phyloP scores from a whole-genome alignment of 441 rosid genomes.

The Brassica balearica region DNA sequence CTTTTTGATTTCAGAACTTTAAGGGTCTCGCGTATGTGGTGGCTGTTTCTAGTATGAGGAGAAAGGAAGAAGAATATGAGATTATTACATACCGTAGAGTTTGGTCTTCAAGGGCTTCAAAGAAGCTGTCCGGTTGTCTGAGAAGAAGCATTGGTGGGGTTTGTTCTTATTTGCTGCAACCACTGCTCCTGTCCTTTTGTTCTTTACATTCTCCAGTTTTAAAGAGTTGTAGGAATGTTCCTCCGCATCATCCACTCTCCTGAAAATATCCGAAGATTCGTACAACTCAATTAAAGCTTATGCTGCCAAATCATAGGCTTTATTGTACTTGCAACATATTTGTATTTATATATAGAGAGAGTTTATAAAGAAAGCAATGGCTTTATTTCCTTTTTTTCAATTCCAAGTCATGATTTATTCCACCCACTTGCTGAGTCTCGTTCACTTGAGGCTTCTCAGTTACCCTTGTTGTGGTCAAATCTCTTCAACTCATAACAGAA shows the following conservation, averaged over 20 bases:
- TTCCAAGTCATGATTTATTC: conserved; percentile 42
- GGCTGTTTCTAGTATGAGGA: neutral
- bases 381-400: conserved; percentile 53
- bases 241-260: conserved; percentile 46
- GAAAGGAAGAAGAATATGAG: conserved; percentile 14
- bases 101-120: conserved; percentile 54
- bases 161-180: conserved; percentile 67
- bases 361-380: conserved; percentile 47
- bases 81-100: conserved; percentile 53
- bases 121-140: conserved; percentile 53
- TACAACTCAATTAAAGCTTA: neutral
- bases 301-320: neutral
- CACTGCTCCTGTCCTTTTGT: conserved; percentile 55
- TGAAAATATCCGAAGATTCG: conserved; percentile 17
- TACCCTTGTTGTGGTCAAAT: conserved; percentile 65
- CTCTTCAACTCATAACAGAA: conserved; percentile 84
- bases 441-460: conserved; percentile 53
- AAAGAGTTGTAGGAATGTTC: conserved; percentile 42
- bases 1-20: neutral
- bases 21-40: neutral
- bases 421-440: conserved; percentile 45
- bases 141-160: conserved; percentile 85
- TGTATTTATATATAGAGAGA: neutral
- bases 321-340: neutral
- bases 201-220: conserved; percentile 38